A percentile compares a stretch with the other conserved stretches of the same genome.
Evolutionary conservation across 179 eudicot species (phyloP).

Genomic region (Drosera spatulata): DNA sequence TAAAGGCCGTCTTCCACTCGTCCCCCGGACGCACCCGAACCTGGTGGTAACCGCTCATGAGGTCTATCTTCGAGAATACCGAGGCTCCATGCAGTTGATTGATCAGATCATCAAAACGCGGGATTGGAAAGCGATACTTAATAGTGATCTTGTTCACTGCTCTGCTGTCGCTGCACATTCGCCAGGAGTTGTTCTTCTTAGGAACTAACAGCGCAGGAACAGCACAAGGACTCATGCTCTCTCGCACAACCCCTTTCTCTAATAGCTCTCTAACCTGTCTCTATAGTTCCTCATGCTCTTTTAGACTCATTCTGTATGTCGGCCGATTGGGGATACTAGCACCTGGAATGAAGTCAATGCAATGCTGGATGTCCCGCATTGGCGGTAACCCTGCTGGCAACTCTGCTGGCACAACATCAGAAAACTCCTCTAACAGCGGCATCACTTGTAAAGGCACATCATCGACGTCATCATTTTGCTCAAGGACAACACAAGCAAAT

Average conservation of each 20-base stretch:
- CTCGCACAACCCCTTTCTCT: neutral
- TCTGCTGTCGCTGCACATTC: neutral
- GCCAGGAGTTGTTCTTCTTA: neutral
- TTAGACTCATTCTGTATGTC: neutral
- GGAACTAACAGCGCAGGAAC: neutral
- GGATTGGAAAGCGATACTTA: constrained; percentile 1
- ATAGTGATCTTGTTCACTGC: neutral
- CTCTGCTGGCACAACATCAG: no score
- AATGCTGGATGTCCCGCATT: neutral
- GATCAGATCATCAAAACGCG: neutral
- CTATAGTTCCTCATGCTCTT: neutral
- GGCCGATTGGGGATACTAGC: neutral
- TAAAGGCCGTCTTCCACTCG: neutral
- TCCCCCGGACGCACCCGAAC: neutral
- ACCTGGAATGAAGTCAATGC: neutral
- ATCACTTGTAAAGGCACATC: no score
- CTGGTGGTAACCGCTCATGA: neutral
- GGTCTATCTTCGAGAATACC: neutral
- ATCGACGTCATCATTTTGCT: no score
- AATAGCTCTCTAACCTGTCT: neutral
- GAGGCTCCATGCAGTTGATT: neutral
- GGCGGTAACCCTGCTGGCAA: no score
- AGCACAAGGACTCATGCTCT: constrained; percentile 2
- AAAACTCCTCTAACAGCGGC: no score
- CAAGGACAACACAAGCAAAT: no score